Evolutionary conservation across 2,329 filamentous ascomycete species (phyloP).

Genomic region (Ophiostoma novo-ulmi): DNA sequence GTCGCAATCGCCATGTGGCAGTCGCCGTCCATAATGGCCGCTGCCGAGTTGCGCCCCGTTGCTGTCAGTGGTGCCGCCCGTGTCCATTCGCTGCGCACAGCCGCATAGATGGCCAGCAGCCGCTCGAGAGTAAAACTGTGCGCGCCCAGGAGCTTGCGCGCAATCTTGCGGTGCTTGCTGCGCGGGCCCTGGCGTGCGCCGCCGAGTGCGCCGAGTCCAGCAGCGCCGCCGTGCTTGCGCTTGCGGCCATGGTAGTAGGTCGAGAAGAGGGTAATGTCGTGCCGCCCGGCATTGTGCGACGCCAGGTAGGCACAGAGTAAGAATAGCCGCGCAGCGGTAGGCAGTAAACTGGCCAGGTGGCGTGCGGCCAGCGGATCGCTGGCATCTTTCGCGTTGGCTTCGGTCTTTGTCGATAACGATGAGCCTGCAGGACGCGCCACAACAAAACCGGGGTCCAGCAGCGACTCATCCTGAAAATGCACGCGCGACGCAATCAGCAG

Average conservation of each 20-base stretch:
- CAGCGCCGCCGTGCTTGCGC: slow-evolving; percentile 41
- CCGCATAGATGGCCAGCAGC: slow-evolving; percentile 70
- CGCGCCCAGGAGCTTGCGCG: slow-evolving; percentile 69
- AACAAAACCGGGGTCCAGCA: slow-evolving; percentile 61
- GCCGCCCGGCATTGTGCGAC: slow-evolving; percentile 70
- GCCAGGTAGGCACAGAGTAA: slow-evolving; percentile 75
- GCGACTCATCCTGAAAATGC: slow-evolving; percentile 67
- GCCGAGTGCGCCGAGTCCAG: slow-evolving; percentile 36
- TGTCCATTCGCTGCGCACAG: slow-evolving; percentile 56
- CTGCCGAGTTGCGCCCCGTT: slow-evolving; percentile 26
- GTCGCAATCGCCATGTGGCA: slow-evolving; percentile 65
- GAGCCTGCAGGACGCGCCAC: slow-evolving; percentile 21
- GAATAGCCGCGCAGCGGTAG: slow-evolving; percentile 67
- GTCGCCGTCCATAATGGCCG: slow-evolving; percentile 47
- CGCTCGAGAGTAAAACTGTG: slow-evolving; percentile 73
- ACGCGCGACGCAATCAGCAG: slow-evolving; percentile 66
- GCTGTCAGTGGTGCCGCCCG: slow-evolving; percentile 31
- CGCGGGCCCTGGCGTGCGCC: slow-evolving; percentile 29
- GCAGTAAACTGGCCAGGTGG: slow-evolving; percentile 53
- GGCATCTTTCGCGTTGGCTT: slow-evolving; percentile 34
- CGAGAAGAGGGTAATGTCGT: slow-evolving; percentile 71
- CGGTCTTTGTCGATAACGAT: background rate
- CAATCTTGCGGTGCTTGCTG: slow-evolving; percentile 63
- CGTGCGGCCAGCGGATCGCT: slow-evolving; percentile 14
- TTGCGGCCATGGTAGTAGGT: slow-evolving; percentile 56